Evolutionary conservation across 2,329 filamentous ascomycete species (phyloP).

Genomic region (Penicillium rolfsii): DNA sequence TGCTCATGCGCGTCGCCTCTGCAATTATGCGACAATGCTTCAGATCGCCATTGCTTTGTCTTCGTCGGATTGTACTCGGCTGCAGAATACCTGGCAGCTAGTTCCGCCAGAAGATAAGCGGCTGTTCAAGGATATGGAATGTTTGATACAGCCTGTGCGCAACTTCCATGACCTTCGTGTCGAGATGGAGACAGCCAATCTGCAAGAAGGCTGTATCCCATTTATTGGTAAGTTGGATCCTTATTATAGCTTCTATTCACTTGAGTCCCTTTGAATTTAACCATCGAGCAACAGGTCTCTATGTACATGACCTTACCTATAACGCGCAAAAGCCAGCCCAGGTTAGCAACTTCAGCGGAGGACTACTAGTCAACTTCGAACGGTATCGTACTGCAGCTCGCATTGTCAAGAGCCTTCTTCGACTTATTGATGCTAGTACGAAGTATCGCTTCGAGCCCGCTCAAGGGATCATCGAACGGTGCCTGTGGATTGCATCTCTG

Average conservation of each 20-base stretch:
- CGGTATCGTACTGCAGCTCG: slow-evolving; percentile 66
- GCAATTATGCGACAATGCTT: slow-evolving; percentile 69
- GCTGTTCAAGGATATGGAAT: slow-evolving; percentile 62
- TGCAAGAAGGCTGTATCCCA: slow-evolving; percentile 66
- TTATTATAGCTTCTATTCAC: not conserved
- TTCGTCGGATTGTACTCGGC: slow-evolving; percentile 60
- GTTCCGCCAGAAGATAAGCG: slow-evolving; percentile 59
- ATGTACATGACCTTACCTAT: slow-evolving; percentile 68
- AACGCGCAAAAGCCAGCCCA: slow-evolving; percentile 68
- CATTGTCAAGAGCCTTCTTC: slow-evolving; percentile 66
- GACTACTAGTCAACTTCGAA: slow-evolving; percentile 68
- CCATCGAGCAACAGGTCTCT: slow-evolving; percentile 52
- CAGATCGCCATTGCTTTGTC: slow-evolving; percentile 66
- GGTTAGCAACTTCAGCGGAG: slow-evolving; percentile 52
- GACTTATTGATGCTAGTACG: slow-evolving; percentile 65
- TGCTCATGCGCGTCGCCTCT: slow-evolving; percentile 59
- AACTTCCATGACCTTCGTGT: slow-evolving; percentile 66
- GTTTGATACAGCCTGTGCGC: slow-evolving; percentile 62
- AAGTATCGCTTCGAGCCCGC: slow-evolving; percentile 63
- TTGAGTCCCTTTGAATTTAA: not conserved
- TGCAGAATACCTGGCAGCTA: slow-evolving; percentile 62
- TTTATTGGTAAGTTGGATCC: slow-evolving; percentile 58
- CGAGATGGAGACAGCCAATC: slow-evolving; percentile 65
- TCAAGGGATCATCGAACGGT: slow-evolving; percentile 62
- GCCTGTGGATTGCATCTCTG: slow-evolving; percentile 66